phyloP scores from a whole-genome alignment of 257 asterid genomes.

The Mitragyna speciosa region DNA sequence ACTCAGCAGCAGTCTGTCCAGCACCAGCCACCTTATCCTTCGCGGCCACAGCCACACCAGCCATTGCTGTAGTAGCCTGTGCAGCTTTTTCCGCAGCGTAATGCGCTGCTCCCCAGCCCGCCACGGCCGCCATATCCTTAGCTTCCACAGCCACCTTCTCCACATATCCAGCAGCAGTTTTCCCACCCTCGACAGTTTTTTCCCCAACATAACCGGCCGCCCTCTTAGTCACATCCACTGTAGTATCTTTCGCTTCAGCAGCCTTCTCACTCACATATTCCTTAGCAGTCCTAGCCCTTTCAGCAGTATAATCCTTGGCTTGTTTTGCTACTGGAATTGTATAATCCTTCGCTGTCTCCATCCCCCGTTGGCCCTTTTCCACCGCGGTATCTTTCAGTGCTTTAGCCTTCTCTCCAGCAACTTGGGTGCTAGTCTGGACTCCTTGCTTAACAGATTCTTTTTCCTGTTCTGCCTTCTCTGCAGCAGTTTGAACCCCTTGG shows the following conservation, averaged over 20 bases:
- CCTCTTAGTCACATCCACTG: slow-evolving; percentile 17
- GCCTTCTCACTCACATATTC: slow-evolving; percentile 15
- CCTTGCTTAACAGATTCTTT: slow-evolving; percentile 16
- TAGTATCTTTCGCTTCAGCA: slow-evolving; percentile 24
- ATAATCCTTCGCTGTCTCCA: not conserved
- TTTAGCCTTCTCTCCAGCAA: slow-evolving; percentile 39
- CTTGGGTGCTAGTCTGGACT: slow-evolving; percentile 16
- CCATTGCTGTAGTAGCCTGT: slow-evolving; percentile 55
- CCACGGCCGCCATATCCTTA: slow-evolving; percentile 59
- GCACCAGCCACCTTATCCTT: slow-evolving; percentile 66
- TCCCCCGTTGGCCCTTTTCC: slow-evolving; percentile 32
- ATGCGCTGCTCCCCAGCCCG: slow-evolving; percentile 83
- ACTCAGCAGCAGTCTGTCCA: slow-evolving; percentile 47
- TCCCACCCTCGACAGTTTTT: slow-evolving; percentile 50
- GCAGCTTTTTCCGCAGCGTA: slow-evolving; percentile 60
- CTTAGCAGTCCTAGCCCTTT: too few species aligned
- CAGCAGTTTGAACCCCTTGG: slow-evolving; percentile 17
- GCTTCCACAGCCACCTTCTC: slow-evolving; percentile 50
- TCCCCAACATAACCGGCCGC: slow-evolving; percentile 43
- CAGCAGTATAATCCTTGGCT: slow-evolving; percentile 26
- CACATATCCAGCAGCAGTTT: slow-evolving; percentile 50
- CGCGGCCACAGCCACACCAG: slow-evolving; percentile 46
- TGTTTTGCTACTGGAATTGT: slow-evolving; percentile 14
- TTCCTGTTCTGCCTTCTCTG: slow-evolving; percentile 28
- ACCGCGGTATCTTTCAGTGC: slow-evolving; percentile 27